Conservation (phyloP, 495 filamentous ascomycete genomes). For the Penicillium macrosclerotiorum region DNA sequence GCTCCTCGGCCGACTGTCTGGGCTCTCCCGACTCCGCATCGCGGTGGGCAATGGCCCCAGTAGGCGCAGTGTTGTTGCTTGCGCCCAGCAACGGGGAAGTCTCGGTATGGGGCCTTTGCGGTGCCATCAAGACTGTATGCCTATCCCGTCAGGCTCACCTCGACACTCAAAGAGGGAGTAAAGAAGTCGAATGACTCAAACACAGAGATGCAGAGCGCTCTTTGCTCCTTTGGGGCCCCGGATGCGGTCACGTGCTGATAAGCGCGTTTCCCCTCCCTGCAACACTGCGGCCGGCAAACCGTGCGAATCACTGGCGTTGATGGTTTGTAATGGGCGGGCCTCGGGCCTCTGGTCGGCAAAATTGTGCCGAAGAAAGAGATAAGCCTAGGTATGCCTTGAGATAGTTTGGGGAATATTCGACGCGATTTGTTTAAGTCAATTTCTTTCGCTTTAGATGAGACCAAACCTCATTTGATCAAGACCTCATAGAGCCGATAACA, state of each 20-base stretch:
- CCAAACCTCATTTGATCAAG: background rate
- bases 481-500: background rate
- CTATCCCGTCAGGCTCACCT: background rate
- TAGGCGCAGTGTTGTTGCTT: conserved; percentile 27
- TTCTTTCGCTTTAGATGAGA: too few relatives aligned
- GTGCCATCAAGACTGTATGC: conserved; percentile 20
- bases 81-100: conserved; percentile 42
- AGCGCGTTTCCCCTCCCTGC: conserved; percentile 6
- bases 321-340: background rate
- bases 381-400: background rate
- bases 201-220: background rate
- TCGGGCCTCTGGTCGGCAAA: conserved; percentile 1
- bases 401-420: too few relatives aligned
- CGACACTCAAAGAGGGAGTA: background rate
- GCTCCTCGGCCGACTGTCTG: conserved; percentile 10
- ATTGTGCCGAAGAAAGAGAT: background rate
- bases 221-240: conserved; percentile 1
- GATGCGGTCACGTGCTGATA: conserved; percentile 20
- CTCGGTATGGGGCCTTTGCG: conserved; percentile 31
- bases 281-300: background rate
- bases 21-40: conserved; percentile 19
- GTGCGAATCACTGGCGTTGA: background rate
- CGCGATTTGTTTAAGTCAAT: too few relatives aligned
- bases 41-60: conserved; percentile 24
- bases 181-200: background rate